phyloP scores from a whole-genome alignment of 495 filamentous ascomycete species.

The Paragyromitra xinjiangensis region DNA sequence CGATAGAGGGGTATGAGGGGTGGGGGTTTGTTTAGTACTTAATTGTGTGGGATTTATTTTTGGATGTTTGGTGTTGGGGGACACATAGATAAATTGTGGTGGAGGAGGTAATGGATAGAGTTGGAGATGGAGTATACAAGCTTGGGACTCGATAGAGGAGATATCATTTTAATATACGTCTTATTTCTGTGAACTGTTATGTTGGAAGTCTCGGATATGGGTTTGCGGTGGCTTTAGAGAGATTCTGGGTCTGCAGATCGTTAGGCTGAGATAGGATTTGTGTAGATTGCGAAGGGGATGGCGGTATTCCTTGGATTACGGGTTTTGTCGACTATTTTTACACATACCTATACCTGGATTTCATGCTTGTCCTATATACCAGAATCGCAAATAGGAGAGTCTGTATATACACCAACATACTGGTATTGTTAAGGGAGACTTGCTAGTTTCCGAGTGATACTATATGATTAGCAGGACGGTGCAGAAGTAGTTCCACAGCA shows the following conservation, averaged over 20 bases:
- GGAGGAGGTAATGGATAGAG: neutral
- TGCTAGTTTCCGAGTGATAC: neutral
- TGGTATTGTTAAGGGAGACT: too few species aligned
- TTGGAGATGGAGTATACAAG: neutral
- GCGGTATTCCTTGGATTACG: neutral
- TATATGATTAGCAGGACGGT: neutral
- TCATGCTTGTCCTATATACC: too few species aligned
- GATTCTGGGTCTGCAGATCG: neutral
- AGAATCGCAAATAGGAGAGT: neutral
- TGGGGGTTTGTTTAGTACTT: constrained; percentile 64
- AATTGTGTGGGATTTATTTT: neutral
- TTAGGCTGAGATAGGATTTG: too few species aligned
- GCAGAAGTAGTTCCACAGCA: neutral
- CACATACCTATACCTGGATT: too few species aligned
- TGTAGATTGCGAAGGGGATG: too few species aligned
- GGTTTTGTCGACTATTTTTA: too few species aligned
- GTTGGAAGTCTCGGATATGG: too few species aligned
- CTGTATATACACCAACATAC: neutral
- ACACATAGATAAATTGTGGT: constrained; percentile 7
- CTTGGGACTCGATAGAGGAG: neutral
- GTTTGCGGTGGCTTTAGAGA: neutral
- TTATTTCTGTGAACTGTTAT: neutral
- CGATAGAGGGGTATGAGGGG: constrained; percentile 67
- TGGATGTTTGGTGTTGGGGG: neutral
- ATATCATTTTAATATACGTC: neutral